Conservation (phyloP, 2,329 filamentous ascomycete genomes). For the Calonectria honghensis region DNA sequence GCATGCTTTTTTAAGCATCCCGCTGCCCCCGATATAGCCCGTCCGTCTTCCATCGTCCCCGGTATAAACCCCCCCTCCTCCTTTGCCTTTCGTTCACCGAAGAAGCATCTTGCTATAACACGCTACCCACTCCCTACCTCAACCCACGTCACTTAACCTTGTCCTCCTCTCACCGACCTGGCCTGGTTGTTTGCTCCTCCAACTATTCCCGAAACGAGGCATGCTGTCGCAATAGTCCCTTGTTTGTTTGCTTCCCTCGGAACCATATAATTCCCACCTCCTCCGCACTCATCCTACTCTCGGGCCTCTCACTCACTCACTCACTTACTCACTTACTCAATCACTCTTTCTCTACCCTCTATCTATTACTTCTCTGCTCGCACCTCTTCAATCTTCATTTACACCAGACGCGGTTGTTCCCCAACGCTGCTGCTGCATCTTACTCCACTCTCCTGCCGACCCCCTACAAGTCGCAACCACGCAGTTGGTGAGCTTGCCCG, state of each 20-base stretch:
- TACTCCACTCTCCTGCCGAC: slow-evolving; percentile 29
- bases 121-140: slow-evolving; percentile 14
- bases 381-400: slow-evolving; percentile 3
- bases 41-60: slow-evolving; percentile 39
- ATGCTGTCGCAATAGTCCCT: slow-evolving; percentile 27
- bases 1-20: slow-evolving; percentile 41
- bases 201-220: slow-evolving; percentile 18
- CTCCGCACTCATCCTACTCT: slow-evolving; percentile 1
- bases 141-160: slow-evolving; percentile 1
- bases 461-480: slow-evolving; percentile 32
- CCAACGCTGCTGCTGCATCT: slow-evolving; percentile 13
- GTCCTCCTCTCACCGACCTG: neutral
- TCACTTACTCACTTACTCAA: neutral
- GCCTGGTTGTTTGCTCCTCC: slow-evolving; percentile 14
- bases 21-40: slow-evolving; percentile 36
- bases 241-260: slow-evolving; percentile 7
- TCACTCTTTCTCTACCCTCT: neutral
- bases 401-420: slow-evolving; percentile 17
- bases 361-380: slow-evolving; percentile 2
- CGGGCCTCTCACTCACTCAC: slow-evolving; percentile 1
- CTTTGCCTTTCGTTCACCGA: slow-evolving; percentile 5
- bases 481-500: slow-evolving; percentile 42
- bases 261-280: slow-evolving; percentile 8
- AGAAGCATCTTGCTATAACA: slow-evolving; percentile 13
- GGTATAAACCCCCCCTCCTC: slow-evolving; percentile 31